A percentile compares a stretch with the other conserved stretches of the same genome.
These are phyloP conservation scores for Santalum album DNA, from an alignment of 164 flowering plant species.

Conservation along the genomic window DNA sequence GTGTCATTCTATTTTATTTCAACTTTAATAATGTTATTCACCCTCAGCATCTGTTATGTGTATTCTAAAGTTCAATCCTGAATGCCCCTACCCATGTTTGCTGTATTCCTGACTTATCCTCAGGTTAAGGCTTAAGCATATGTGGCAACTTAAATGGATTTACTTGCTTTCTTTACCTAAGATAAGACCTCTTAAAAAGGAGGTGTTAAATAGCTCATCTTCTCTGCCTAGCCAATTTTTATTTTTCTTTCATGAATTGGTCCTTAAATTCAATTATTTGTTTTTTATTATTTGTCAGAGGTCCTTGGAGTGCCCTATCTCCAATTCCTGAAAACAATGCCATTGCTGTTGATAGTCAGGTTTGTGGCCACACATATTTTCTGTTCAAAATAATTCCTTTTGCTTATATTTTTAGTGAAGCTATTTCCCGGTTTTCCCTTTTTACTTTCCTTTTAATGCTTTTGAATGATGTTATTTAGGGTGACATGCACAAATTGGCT, in stretches of 20 bases:
- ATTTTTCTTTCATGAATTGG: not conserved
- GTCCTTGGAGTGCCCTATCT: conserved; percentile 97
- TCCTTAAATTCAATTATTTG: not conserved
- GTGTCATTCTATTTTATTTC: not conserved
- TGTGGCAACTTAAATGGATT: no score
- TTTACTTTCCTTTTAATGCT: not conserved
- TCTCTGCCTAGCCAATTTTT: not conserved
- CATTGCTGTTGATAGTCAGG: conserved; percentile 75
- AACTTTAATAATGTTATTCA: not conserved
- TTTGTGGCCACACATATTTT: conserved; percentile 17
- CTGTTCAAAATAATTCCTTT: not conserved
- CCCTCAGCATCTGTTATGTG: no score
- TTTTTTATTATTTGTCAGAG: conserved; percentile 34
- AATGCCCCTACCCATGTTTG: no score
- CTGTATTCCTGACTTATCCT: no score
- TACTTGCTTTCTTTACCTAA: no score
- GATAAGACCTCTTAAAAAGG: no score
- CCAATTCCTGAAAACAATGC: conserved; percentile 94
- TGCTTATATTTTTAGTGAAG: not conserved
- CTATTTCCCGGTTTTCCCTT: not conserved
- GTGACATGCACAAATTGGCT: no score
- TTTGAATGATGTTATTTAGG: not conserved
- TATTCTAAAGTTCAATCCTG: no score
- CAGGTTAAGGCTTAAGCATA: no score
- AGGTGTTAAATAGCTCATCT: no score